Evolutionary conservation across 306 rosid species (phyloP).

Genomic region (Prunus fruticosa): DNA sequence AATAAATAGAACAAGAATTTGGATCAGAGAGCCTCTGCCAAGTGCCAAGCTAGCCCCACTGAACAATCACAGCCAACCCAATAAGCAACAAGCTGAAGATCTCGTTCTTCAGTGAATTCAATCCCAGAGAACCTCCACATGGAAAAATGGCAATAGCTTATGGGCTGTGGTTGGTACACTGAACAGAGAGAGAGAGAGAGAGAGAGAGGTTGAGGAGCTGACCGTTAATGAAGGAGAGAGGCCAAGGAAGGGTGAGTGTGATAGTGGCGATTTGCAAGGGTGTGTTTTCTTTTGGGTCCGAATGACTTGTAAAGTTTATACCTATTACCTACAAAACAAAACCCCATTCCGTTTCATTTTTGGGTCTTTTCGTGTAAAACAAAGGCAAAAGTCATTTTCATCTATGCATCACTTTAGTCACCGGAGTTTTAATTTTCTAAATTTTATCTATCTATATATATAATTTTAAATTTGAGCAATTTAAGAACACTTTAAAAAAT

Average conservation of each 20-base stretch:
- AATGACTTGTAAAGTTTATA: constrained; percentile 17
- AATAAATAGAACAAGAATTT: neutral
- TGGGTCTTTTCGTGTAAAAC: neutral
- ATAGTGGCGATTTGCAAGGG: constrained; percentile 38
- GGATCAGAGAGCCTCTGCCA: neutral
- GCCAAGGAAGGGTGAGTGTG: constrained; percentile 4
- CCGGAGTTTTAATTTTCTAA: too few species aligned
- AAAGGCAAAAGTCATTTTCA: neutral
- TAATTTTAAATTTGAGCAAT: too few species aligned
- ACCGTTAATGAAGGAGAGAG: constrained; percentile 27
- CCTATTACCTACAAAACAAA: neutral
- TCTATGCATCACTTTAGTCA: too few species aligned
- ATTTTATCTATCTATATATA: too few species aligned
- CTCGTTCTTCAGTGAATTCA: neutral
- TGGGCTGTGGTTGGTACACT: neutral
- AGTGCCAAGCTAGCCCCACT: neutral
- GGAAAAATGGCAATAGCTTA: neutral
- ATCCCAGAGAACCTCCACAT: neutral
- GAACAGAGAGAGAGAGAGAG: neutral
- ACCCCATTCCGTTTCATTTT: neutral
- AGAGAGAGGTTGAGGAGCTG: constrained; percentile 10
- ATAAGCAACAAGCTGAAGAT: neutral
- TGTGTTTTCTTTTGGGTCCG: constrained; percentile 30
- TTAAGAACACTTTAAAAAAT: too few species aligned
- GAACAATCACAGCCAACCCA: neutral